Evolutionary conservation across 139 green algal species (phyloP).

Genomic region (Penium margaritaceum): DNA sequence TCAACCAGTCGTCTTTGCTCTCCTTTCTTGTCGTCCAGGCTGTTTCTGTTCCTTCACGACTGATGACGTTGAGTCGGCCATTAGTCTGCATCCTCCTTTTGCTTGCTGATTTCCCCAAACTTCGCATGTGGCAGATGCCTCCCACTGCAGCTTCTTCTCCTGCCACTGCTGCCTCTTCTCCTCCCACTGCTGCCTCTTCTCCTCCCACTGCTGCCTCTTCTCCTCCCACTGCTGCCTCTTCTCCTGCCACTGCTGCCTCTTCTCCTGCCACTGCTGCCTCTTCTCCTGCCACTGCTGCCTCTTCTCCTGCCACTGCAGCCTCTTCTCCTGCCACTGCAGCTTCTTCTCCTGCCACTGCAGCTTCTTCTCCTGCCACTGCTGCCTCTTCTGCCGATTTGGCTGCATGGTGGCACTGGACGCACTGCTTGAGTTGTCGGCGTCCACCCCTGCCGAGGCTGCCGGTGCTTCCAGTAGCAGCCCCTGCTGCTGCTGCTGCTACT

Average conservation of each 20-base stretch:
- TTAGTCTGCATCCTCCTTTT: neutral
- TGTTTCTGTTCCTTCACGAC: too few species aligned
- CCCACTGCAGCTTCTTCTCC: neutral
- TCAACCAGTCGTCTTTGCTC: constrained; percentile 2
- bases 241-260: neutral
- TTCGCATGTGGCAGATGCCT: neutral
- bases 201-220: neutral
- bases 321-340: neutral
- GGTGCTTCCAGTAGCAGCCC: too few species aligned
- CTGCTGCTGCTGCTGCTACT: too few species aligned
- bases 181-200: neutral
- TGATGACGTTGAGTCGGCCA: neutral
- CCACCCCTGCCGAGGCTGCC: too few species aligned
- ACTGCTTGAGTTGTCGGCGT: too few species aligned
- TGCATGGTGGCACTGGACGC: too few species aligned
- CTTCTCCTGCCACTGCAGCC: neutral
- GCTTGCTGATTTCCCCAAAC: neutral
- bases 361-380: neutral
- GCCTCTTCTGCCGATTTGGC: neutral
- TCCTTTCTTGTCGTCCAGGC: constrained; percentile 9
- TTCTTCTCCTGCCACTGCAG: constrained; percentile 2
- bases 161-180: neutral
- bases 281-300: neutral
- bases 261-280: neutral
- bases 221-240: neutral